phyloP scores from a whole-genome alignment of 176 grass and related monocot genomes.

The Phragmites australis region DNA sequence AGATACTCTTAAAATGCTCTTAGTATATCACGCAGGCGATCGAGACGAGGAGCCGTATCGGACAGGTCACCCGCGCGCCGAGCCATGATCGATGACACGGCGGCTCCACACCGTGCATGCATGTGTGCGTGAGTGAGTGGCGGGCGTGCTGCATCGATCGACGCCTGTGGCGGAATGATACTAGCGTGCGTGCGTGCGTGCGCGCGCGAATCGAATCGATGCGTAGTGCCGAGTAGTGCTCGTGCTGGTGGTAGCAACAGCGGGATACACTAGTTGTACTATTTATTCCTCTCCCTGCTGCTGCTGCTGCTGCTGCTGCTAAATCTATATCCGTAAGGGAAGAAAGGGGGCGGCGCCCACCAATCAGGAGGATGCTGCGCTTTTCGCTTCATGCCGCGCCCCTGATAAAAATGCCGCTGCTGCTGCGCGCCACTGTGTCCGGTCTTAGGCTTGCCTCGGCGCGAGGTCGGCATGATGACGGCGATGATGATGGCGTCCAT shows the following conservation, averaged over 20 bases:
- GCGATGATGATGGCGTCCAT: constrained; percentile 25
- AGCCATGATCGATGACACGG: too few species aligned
- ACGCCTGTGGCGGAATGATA: background rate
- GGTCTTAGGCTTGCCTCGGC: constrained; percentile 12
- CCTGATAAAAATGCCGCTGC: too few species aligned
- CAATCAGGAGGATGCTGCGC: too few species aligned
- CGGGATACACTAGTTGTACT: background rate
- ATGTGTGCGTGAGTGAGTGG: too few species aligned
- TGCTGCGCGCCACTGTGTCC: background rate
- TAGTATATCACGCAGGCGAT: too few species aligned
- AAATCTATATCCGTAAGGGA: background rate
- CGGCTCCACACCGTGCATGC: too few species aligned
- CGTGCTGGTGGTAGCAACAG: background rate
- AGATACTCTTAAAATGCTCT: too few species aligned
- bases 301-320: background rate
- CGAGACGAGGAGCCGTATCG: background rate
- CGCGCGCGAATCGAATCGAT: constrained; percentile 1
- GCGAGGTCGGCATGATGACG: constrained; percentile 33
- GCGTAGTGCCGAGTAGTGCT: background rate
- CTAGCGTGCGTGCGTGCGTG: background rate
- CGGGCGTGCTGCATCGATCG: background rate
- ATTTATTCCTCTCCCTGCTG: too few species aligned
- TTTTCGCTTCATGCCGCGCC: too few species aligned
- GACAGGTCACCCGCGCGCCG: background rate
- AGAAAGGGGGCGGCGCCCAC: too few species aligned